Percentiles rank a stretch among this genome's conserved stretches.
Conservation (phyloP, 1,284 basidiomycete species). For the Leccinum insolens region DNA sequence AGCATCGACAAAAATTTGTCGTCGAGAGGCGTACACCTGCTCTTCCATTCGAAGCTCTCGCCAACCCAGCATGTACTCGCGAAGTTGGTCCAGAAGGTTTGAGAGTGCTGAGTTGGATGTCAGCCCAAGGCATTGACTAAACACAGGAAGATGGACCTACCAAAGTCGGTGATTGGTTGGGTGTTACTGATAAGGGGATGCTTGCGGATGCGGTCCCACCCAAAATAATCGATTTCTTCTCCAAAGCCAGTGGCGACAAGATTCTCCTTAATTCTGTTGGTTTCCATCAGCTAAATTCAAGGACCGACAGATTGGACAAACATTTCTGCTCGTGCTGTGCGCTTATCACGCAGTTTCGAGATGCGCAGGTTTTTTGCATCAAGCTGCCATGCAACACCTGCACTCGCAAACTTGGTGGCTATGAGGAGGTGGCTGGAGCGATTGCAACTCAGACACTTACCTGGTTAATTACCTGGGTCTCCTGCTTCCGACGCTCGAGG, state of each 20-base stretch:
- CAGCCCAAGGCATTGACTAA: background rate
- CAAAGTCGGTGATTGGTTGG: constrained; percentile 23
- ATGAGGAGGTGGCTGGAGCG: constrained; percentile 8
- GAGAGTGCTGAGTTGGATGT: constrained; percentile 23
- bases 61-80: constrained; percentile 34
- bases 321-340: constrained; percentile 29
- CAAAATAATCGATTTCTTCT: constrained; percentile 33
- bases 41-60: constrained; percentile 37
- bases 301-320: constrained; percentile 13
- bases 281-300: constrained; percentile 16
- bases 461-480: constrained; percentile 5
- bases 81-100: constrained; percentile 27
- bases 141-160: constrained; percentile 9
- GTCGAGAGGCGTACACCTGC: constrained; percentile 30
- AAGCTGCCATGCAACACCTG: constrained; percentile 30
- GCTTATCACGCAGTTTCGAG: constrained; percentile 26
- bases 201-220: constrained; percentile 34
- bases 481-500: constrained; percentile 23
- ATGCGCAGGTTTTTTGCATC: constrained; percentile 21
- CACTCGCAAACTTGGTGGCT: constrained; percentile 26
- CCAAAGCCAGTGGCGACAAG: constrained; percentile 24
- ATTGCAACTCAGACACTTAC: constrained; percentile 16
- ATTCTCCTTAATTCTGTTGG: constrained; percentile 20
- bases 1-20: constrained; percentile 29
- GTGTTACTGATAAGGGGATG: constrained; percentile 32